Base-by-base conservation (phyloP, 2,329 filamentous ascomycete species). In the Chrysoporthe austroafricana region DNA sequence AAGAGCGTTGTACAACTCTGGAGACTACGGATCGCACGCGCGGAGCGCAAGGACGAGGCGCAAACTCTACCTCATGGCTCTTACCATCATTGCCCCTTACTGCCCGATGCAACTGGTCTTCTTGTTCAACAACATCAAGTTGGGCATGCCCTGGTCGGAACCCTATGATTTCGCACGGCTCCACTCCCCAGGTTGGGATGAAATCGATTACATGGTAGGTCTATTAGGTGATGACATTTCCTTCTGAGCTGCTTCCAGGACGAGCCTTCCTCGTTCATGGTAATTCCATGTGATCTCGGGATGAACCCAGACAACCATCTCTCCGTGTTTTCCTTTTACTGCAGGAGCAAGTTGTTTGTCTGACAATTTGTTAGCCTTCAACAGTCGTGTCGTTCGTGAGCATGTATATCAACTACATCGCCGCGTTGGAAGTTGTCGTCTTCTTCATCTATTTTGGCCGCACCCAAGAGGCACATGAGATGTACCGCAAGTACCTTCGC, bases 381-480 rank as follows among this genome's bases (percentile, higher is more conserved):
- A 77, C 76, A 68, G 63, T 77, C 18, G 71, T 85, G 16, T 72
- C 74, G 14, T 83, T 81, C 62, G 63, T 73, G 1, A 73, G 77
- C 61, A 71, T 85, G 71, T 84, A 85, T 71, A 79, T 80, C 67
- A 79, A 78, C 64, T 88, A 84, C 76, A 79, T 87, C 26, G 70
- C 80, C 32, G 83, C 86, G 64, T 62, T 84, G 2, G 81, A 84
- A 2, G 77, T 80, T 4, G 72, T 84, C 1, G 79, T 82, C 59
- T 79, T 88, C 60, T 84, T 87, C 54, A 54, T 81, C 42, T 86
- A 86, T 75, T 88, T 88, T 66, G 86, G 86, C 58, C 81, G 81
- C 67, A 86, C 83, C n/a, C 80, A 79, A 36, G 85, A 88, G 42
- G 84, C 84, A 13, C 76, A 82, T 69, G 84, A 84, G 66, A 77